Evolutionary conservation across 2,329 filamentous ascomycete species (phyloP).

Genomic region (Canariomyces notabilis): DNA sequence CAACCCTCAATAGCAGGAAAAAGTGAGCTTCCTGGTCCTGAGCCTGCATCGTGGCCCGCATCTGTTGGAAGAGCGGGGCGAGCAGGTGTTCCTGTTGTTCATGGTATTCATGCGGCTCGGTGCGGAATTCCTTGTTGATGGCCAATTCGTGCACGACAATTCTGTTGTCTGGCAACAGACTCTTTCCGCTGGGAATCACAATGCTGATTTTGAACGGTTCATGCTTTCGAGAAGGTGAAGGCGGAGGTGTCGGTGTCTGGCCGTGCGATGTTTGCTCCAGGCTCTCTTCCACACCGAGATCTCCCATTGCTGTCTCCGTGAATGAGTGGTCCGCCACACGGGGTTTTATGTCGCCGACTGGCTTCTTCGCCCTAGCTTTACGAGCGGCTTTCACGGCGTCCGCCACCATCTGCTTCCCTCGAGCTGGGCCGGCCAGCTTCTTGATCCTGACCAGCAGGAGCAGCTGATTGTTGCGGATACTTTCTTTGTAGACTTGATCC

Average conservation of each 20-base stretch:
- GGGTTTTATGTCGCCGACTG: slow-evolving; percentile 65
- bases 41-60: slow-evolving; percentile 60
- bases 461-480: slow-evolving; percentile 75
- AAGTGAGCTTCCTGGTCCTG: slow-evolving; percentile 61
- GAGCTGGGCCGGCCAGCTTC: slow-evolving; percentile 65
- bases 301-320: slow-evolving; percentile 34
- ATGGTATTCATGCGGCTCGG: slow-evolving; percentile 57
- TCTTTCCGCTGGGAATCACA: slow-evolving; percentile 27
- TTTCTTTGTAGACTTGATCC: slow-evolving; percentile 70
- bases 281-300: slow-evolving; percentile 37
- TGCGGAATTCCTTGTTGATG: slow-evolving; percentile 72
- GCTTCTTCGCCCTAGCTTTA: slow-evolving; percentile 60
- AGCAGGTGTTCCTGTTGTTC: slow-evolving; percentile 50
- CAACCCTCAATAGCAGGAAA: slow-evolving; percentile 64
- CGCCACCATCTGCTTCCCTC: slow-evolving; percentile 67
- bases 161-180: slow-evolving; percentile 66
- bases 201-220: slow-evolving; percentile 28
- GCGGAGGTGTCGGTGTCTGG: slow-evolving; percentile 50
- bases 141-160: slow-evolving; percentile 73
- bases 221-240: slow-evolving; percentile 42
- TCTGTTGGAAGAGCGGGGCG: slow-evolving; percentile 50
- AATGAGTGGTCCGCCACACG: slow-evolving; percentile 52
- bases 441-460: slow-evolving; percentile 76
- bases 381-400: slow-evolving; percentile 70
- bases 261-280: slow-evolving; percentile 35